Evolutionary conservation across 768 basidiomycete species (phyloP), one percentile per base, ranked within the genome.

Genomic region (Leccinellum rugosiceps): DNA sequence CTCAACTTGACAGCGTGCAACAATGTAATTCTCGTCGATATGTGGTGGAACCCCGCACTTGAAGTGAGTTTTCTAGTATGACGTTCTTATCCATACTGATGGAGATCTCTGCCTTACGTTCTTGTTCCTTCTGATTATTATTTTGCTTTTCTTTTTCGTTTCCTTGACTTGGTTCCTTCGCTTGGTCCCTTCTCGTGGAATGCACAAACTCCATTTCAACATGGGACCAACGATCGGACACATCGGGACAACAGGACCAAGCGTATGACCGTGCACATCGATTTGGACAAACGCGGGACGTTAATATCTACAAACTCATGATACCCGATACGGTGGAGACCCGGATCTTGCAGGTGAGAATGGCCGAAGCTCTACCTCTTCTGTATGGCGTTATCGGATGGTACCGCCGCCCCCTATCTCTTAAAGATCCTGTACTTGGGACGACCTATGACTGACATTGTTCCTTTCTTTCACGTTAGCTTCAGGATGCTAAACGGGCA

Each of bases 41-140:
- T 94, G 58, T 98, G 95, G 94, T 98, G 95, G 93, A 90, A 93
- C 70, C 91, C 92, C 10, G 92, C 90, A 0, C 78, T 92, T 4
- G 90, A 92, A 74, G 88, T 89, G 61, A 60, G 81, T 68, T 64
- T 56, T 48, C 5, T 45, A 14, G 19, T 6, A 15, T 25, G 25
- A 46, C 49, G 26, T 15, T 45, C 44, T 15, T 53, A 49, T 50
- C 17, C 23, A 44, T 53, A 19, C 49, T 70, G 52, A 68, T 48
- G 25, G 23, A 25, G 25, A 6, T 30, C n/a, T 56, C 25, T 34
- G 11, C 48, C 44, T 55, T 55, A 26, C 52, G 52, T 34, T 52
- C 31, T 54, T 17, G 10, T 38, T 35, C 38, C 46, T 45, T 23
- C 41, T 34, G 35, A 45, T 56, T 48, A 1, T 19, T 45, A 5